phyloP scores from a whole-genome alignment of 352 stramenopile genomes.

The Globisporangium paddicum region DNA sequence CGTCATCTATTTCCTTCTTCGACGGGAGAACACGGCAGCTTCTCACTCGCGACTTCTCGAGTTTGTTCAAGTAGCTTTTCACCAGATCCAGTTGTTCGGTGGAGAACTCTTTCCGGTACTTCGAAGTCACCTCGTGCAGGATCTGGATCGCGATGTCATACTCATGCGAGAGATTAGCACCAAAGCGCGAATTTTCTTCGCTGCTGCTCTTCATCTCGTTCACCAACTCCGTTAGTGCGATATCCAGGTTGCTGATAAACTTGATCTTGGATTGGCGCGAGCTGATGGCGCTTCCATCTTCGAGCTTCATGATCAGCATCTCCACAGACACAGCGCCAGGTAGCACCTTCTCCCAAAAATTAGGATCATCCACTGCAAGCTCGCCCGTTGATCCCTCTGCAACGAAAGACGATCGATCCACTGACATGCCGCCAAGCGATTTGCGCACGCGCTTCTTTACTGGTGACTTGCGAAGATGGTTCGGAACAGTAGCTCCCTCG shows the following conservation, averaged over 20 bases:
- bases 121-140: constrained; percentile 65
- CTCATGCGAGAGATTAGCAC: constrained; percentile 69
- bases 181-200: constrained; percentile 39
- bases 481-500: constrained; percentile 13
- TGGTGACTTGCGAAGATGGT: constrained; percentile 30
- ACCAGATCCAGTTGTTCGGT: constrained; percentile 77
- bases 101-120: constrained; percentile 80
- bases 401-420: constrained; percentile 90
- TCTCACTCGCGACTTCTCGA: constrained; percentile 81
- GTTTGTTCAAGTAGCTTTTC: constrained; percentile 61
- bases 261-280: constrained; percentile 85
- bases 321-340: constrained; percentile 79
- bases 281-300: constrained; percentile 76
- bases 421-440: constrained; percentile 71
- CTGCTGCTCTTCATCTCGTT: constrained; percentile 50
- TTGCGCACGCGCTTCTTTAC: constrained; percentile 59
- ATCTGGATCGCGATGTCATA: constrained; percentile 87
- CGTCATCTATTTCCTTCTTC: constrained; percentile 23
- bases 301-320: constrained; percentile 85
- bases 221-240: constrained; percentile 66
- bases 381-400: constrained; percentile 88
- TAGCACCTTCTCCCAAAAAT: constrained; percentile 96
- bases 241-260: constrained; percentile 86
- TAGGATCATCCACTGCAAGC: constrained; percentile 93
- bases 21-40: constrained; percentile 52